These are phyloP conservation scores for Chenopodium album DNA, from an alignment of 148 eudicot species.

Conservation along the genomic window DNA sequence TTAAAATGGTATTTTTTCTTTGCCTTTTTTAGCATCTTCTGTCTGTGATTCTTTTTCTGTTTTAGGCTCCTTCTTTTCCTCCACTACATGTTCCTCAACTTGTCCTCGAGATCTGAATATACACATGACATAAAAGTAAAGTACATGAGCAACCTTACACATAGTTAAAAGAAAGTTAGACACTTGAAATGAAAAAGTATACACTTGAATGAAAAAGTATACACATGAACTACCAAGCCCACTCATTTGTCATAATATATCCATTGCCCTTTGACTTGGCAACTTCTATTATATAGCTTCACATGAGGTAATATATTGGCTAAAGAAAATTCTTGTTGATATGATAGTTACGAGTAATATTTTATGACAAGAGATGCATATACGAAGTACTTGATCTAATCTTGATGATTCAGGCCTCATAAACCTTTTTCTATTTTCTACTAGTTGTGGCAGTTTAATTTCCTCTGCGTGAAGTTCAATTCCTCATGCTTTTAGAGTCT, in stretches of 20 bases:
- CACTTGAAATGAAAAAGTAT: no score
- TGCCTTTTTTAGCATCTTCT: no score
- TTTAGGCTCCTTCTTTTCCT: no score
- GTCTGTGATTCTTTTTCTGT: no score
- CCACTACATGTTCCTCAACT: no score
- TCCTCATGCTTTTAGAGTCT: not conserved
- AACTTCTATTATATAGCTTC: not conserved
- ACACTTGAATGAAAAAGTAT: no score
- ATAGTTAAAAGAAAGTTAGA: no score
- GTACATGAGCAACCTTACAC: no score
- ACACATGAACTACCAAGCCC: no score
- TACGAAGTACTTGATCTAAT: not conserved
- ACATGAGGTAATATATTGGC: not conserved
- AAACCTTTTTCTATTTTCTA: not conserved
- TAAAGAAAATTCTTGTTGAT: not conserved
- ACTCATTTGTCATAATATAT: not conserved
- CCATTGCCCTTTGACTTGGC: not conserved
- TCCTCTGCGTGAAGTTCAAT: not conserved
- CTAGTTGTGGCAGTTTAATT: not conserved
- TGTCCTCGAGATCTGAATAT: no score
- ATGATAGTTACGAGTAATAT: not conserved
- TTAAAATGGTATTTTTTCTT: no score
- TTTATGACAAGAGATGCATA: not conserved
- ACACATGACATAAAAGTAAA: no score
- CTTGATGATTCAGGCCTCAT: not conserved